Base-by-base conservation (phyloP, 257 asterid species). In the Scutellaria galericulata region DNA sequence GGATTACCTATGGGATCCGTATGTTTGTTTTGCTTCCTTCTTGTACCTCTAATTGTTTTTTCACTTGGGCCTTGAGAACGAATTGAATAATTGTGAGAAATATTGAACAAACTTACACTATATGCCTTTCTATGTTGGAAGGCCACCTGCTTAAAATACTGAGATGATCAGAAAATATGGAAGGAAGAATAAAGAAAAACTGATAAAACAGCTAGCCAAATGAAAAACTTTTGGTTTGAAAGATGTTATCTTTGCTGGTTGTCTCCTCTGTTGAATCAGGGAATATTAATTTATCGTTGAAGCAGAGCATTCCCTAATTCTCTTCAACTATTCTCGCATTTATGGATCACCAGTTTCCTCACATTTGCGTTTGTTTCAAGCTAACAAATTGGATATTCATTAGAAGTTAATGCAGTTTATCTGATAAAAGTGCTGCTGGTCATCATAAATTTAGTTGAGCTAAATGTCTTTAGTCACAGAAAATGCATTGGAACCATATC, bases 281-380 rank as follows among this genome's bases (percentile, higher is more conserved):
- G 55, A 4, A 31, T 31, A 31, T 31, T 31, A 12, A 11, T 8
- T 9, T 46, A 13, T 9, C 2, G 18, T 6, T 15, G 35, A 53
- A 8, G 35, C 60, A 54, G 39, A 18, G 14, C 1, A 55, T 3
- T 55, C 37, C 14, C n/a, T 44, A 5, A 13, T 31, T 37, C 11
- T 58, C 42, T 31, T 58, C 11, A 12, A 31, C 51, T 62, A 1
- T 44, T 64, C 20, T 64, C 42, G 37, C 52, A 14, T 27, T 47
- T 66, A 51, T 10, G 48, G 58, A 22, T 71, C 44, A 47, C 68
- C 40, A n/a, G 35, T 47, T 40, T 9, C 39, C 68, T 24, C 45
- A 4, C 4, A 9, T 5, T 69, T 22, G 51, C 58, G 45, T 71
- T 14, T 7, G 12, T 24, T 20, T 58, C 15, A 57, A 50, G 65